phyloP scores from a whole-genome alignment of 2,329 filamentous ascomycete genomes.

The Cephalotrichum gorgonifer region DNA sequence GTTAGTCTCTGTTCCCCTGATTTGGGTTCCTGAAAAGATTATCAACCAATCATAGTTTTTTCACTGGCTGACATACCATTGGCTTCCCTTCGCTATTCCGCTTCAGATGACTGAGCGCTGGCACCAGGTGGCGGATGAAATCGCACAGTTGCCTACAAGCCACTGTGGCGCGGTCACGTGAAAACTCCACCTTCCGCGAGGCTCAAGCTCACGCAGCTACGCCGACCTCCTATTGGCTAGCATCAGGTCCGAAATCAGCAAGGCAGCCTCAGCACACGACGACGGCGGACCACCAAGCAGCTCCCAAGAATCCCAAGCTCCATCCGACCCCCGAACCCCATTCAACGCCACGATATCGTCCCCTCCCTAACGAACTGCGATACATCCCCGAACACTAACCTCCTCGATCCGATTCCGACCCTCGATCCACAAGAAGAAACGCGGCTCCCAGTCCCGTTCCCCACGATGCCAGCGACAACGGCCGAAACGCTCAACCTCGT shows the following conservation, averaged over 20 bases:
- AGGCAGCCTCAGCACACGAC: conserved; percentile 16
- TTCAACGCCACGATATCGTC: too few relatives aligned
- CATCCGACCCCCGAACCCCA: not conserved
- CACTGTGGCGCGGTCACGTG: not conserved
- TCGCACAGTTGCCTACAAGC: not conserved
- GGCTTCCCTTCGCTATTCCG: not conserved
- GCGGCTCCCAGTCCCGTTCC: conserved; percentile 6
- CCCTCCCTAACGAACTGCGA: conserved; percentile 3
- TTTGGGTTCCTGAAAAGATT: too few relatives aligned
- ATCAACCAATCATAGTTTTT: too few relatives aligned
- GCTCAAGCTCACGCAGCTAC: conserved; percentile 9
- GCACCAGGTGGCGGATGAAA: not conserved
- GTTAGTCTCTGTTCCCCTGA: too few relatives aligned
- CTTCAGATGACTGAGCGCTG: not conserved
- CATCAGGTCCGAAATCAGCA: conserved; percentile 7
- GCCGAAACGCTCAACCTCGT: conserved; percentile 94
- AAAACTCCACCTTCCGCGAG: not conserved
- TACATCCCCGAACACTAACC: conserved; percentile 8
- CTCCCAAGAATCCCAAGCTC: conserved; percentile 11
- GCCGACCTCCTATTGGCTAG: not conserved
- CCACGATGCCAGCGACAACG: conserved; percentile 86
- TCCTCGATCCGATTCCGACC: not conserved
- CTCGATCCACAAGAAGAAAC: conserved; percentile 5
- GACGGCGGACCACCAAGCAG: too few relatives aligned
- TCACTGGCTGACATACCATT: too few relatives aligned